A percentile compares a stretch with the other conserved stretches of the same genome.
Evolutionary conservation across 2,329 filamentous ascomycete genomes (phyloP).

Genomic region (Chaetomium olivaceum): DNA sequence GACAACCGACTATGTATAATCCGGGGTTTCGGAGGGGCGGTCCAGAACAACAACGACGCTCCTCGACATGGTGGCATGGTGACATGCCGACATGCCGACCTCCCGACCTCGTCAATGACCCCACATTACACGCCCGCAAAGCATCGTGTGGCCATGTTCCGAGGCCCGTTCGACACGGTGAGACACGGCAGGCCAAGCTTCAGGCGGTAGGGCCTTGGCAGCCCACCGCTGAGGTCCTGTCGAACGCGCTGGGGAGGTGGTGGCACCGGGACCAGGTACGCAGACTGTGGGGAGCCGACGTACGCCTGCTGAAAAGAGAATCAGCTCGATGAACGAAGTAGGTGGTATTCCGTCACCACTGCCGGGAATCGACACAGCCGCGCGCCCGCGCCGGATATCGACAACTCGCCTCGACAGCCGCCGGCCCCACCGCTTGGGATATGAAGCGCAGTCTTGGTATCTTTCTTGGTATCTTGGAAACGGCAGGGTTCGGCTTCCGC

Average conservation of each 20-base stretch:
- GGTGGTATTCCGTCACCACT: too few relatives aligned
- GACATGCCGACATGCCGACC: neutral
- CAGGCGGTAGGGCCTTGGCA: slow-evolving; percentile 14
- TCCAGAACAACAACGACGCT: neutral
- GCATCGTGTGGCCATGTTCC: neutral
- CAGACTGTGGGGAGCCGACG: neutral
- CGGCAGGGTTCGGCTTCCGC: slow-evolving; percentile 12
- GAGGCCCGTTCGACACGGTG: slow-evolving; percentile 4
- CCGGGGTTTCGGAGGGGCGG: neutral
- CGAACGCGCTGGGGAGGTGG: neutral
- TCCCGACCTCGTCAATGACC: neutral
- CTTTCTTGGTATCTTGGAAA: slow-evolving; percentile 1
- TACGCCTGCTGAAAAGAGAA: neutral
- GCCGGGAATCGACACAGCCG: neutral
- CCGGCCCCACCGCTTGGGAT: neutral
- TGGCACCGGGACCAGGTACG: neutral
- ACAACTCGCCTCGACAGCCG: slow-evolving; percentile 1
- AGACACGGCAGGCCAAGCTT: slow-evolving; percentile 14
- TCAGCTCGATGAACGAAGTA: neutral
- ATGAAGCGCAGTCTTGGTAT: neutral
- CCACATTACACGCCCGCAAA: neutral
- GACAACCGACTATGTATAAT: slow-evolving; percentile 15
- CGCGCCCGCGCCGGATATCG: neutral
- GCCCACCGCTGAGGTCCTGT: slow-evolving; percentile 5
- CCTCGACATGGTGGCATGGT: neutral